phyloP scores from a whole-genome alignment of 495 filamentous ascomycete genomes.

The Podospora sp. region DNA sequence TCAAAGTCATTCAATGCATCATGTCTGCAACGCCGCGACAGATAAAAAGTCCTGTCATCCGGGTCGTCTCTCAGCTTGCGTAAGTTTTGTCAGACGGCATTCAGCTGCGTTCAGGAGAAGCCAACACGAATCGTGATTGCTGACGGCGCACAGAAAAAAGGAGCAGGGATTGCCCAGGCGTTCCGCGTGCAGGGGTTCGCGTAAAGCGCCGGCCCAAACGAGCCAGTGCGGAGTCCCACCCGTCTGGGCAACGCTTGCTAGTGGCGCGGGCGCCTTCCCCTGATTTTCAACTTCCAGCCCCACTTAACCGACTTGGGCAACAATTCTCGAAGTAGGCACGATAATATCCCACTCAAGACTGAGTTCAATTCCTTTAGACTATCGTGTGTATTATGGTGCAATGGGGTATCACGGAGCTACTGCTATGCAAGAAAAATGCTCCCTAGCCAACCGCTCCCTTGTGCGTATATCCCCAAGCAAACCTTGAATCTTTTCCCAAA shows the following conservation, averaged over 20 bases:
- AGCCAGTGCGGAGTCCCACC: neutral
- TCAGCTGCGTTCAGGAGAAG: neutral
- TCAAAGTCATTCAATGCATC: neutral
- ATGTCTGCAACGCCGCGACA: neutral
- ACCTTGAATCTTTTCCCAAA: too few relatives aligned
- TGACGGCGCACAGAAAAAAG: slow-evolving; percentile 1
- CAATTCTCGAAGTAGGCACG: neutral
- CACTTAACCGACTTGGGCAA: neutral
- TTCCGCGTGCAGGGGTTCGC: slow-evolving; percentile 9
- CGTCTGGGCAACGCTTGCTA: neutral
- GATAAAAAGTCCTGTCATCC: neutral
- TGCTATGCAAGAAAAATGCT: neutral
- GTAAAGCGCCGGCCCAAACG: neutral
- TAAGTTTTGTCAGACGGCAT: neutral
- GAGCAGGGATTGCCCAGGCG: neutral
- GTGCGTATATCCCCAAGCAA: neutral
- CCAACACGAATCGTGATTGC: neutral
- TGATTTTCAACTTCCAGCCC: neutral
- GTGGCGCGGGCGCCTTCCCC: neutral
- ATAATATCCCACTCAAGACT: neutral
- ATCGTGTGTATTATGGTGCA: neutral
- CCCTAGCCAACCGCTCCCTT: neutral
- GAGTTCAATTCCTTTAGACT: neutral
- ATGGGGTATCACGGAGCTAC: neutral
- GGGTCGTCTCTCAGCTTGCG: neutral